Conservation (phyloP, 2,329 filamentous ascomycete species). For the Talaromyces verruculosus region DNA sequence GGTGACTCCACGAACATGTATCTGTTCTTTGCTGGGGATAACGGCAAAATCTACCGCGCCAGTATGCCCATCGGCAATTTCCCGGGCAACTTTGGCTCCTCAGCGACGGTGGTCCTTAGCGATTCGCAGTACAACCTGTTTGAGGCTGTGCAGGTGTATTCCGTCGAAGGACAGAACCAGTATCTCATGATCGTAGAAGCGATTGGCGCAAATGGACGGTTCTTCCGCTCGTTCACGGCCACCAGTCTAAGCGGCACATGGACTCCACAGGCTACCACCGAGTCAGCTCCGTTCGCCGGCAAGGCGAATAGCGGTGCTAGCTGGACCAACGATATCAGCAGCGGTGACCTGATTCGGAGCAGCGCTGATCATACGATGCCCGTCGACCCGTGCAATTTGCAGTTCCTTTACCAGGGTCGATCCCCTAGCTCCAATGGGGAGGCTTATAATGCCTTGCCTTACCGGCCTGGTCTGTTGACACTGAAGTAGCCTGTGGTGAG, state of each 20-base stretch:
- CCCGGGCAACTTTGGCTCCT: slow-evolving; percentile 59
- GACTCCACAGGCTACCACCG: slow-evolving; percentile 58
- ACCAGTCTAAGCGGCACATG: slow-evolving; percentile 57
- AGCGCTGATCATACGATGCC: slow-evolving; percentile 63
- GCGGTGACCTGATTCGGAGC: slow-evolving; percentile 61
- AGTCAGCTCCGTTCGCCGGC: slow-evolving; percentile 63
- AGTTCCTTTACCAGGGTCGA: slow-evolving; percentile 64
- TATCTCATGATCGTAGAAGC: slow-evolving; percentile 71
- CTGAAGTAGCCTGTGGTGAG: slow-evolving; percentile 28
- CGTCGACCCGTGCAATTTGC: slow-evolving; percentile 63
- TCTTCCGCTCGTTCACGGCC: slow-evolving; percentile 67
- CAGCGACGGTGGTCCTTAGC: slow-evolving; percentile 52
- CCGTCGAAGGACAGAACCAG: slow-evolving; percentile 52
- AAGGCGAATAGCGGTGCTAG: slow-evolving; percentile 64
- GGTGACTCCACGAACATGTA: slow-evolving; percentile 64
- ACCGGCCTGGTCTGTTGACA: slow-evolving; percentile 57
- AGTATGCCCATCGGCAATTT: slow-evolving; percentile 64
- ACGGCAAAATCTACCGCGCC: slow-evolving; percentile 65
- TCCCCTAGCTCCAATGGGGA: slow-evolving; percentile 40
- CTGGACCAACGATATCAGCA: slow-evolving; percentile 68
- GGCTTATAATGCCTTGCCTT: slow-evolving; percentile 54
- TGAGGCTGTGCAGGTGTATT: slow-evolving; percentile 68
- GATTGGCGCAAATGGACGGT: slow-evolving; percentile 58
- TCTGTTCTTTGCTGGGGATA: slow-evolving; percentile 67
- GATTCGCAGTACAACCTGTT: slow-evolving; percentile 60